phyloP scores from a whole-genome alignment of 345 rosid species.

The Syzygium aromaticum region DNA sequence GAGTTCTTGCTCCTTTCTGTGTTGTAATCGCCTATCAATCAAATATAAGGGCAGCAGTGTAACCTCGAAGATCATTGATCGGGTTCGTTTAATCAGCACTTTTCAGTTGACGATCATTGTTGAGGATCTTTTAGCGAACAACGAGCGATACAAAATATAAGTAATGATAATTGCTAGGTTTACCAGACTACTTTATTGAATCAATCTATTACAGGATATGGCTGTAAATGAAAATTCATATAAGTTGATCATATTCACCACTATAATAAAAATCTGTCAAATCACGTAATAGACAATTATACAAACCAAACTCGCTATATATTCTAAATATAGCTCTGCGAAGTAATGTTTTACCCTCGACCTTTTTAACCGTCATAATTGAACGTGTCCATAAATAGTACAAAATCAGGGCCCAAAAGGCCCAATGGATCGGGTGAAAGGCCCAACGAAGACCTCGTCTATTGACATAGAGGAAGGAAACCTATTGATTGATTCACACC shows the following conservation, averaged over 20 bases:
- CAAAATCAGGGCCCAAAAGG: neutral
- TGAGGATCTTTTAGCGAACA: neutral
- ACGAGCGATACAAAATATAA: neutral
- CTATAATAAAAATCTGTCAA: neutral
- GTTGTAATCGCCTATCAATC: neutral
- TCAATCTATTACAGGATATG: neutral
- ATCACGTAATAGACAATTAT: rapidly evolving
- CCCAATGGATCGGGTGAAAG: neutral
- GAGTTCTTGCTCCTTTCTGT: neutral
- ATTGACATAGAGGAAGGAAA: neutral
- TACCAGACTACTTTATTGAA: neutral
- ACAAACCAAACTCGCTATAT: rapidly evolving
- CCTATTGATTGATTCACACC: neutral
- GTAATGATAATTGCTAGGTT: neutral
- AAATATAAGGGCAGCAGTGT: neutral
- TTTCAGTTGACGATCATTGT: neutral
- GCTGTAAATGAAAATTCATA: neutral
- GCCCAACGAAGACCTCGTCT: neutral
- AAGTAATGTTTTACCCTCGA: neutral
- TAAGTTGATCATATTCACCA: neutral
- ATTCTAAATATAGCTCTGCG: neutral
- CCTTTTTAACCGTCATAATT: neutral
- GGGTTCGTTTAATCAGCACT: neutral
- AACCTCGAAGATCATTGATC: neutral
- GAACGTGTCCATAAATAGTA: neutral